Base-by-base conservation (phyloP, 176 grass and related monocot genomes). In the Oryza rufipogon region DNA sequence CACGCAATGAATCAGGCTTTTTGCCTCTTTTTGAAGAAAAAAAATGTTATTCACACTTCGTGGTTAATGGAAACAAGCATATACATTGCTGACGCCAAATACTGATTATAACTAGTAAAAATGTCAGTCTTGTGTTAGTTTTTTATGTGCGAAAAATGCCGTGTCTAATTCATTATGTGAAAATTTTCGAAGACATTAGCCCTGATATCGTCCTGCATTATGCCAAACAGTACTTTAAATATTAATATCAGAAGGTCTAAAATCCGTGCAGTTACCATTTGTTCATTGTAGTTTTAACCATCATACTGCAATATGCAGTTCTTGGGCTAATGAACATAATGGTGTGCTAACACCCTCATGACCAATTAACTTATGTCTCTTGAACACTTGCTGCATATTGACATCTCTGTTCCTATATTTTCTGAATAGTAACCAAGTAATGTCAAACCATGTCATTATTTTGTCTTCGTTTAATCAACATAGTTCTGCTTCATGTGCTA, bases 381-480 rank as follows among this genome's bases (percentile, higher is more conserved):
- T 22, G 39, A 64, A 8, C 14, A 34, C 47, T 7, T 45, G 63
- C 3, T 52, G 42, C 33, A 80, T 45, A 80, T 56, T 74, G 5
- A 42, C 23, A 33, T 22, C 39, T 70, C 4, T 76, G 23, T 70
- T 45, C 36, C 28, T 7, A 79, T 39, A 38, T 64, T 32, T 28
- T 36, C 64, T 47, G 11, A 64, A 61, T 25, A 63, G n/a, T 26
- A 19, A 14, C 66, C 30, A 38, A 7, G 26, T 72, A 44, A 72
- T 64, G 34, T 32, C 15, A 66, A 39, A 14, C 47, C 8, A 22
- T 82, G 49, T 13, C 77, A 76, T 42, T 14, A 22, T 48, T 16
- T 23, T 61, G 51, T 66, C 86, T 85, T 64, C 22, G 15, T 77
- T 70, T 46, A 78, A 84, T 52, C 3, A 75, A 36, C 25, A 14